These are phyloP conservation scores for Umbilicaria muhlenbergii DNA, from an alignment of 495 filamentous ascomycete species.

Conservation along the genomic window DNA sequence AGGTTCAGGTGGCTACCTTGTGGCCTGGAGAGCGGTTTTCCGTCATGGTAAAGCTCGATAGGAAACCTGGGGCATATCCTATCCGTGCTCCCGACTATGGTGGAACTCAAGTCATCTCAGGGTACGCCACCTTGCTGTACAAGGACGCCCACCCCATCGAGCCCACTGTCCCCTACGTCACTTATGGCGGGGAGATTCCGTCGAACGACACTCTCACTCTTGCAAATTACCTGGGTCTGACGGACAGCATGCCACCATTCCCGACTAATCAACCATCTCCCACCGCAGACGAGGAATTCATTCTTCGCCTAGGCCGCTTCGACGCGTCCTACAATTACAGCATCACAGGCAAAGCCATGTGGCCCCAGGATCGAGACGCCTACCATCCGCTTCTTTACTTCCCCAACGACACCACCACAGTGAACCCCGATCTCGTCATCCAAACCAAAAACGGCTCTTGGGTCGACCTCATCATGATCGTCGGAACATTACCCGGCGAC, in stretches of 20 bases:
- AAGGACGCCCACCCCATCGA: constrained; percentile 10
- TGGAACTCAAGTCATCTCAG: constrained; percentile 18
- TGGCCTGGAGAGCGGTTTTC: constrained; percentile 25
- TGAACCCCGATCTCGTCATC: constrained; percentile 24
- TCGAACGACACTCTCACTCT: constrained; percentile 11
- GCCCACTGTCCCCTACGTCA: constrained; percentile 21
- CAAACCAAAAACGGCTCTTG: constrained; percentile 31
- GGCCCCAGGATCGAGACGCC: constrained; percentile 16
- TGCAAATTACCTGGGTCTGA: constrained; percentile 19
- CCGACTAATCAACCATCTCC: constrained; percentile 22
- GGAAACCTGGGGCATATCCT: constrained; percentile 16
- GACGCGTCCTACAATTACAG: constrained; percentile 31
- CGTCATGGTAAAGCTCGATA: constrained; percentile 19
- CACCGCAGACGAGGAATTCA: constrained; percentile 24
- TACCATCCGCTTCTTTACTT: constrained; percentile 27
- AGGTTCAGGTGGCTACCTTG: constrained; percentile 19
- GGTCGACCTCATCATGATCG: constrained; percentile 39
- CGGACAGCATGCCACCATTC: constrained; percentile 24
- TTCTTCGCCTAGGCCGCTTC: constrained; percentile 23
- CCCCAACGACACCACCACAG: constrained; percentile 18
- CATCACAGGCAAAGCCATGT: constrained; percentile 22
- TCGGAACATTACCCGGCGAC: constrained; percentile 19
- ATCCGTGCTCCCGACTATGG: constrained; percentile 18
- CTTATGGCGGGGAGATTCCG: constrained; percentile 17
- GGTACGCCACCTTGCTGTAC: constrained; percentile 19